Percentiles rank a stretch among this genome's conserved stretches.
These are phyloP conservation scores for Balansia obtecta DNA, from an alignment of 2,329 filamentous ascomycete genomes.

Conservation along the genomic window DNA sequence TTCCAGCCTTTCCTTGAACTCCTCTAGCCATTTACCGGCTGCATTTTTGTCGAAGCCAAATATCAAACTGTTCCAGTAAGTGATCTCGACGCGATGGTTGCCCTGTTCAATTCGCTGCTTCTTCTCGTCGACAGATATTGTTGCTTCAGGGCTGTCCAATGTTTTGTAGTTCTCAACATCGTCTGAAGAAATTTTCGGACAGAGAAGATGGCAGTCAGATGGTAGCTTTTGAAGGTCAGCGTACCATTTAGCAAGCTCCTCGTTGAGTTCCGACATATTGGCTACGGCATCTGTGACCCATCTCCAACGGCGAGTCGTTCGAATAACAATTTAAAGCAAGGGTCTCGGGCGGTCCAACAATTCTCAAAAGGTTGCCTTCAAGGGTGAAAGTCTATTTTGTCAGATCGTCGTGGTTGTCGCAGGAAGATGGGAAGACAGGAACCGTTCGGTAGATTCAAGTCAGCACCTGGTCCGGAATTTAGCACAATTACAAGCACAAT, in stretches of 20 bases:
- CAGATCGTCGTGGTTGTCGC: background rate
- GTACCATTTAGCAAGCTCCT: slow-evolving; percentile 31
- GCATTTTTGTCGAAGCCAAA: slow-evolving; percentile 53
- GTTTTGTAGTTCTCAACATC: slow-evolving; percentile 48
- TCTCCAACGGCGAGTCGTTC: background rate
- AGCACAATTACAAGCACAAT: background rate
- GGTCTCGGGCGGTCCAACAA: background rate
- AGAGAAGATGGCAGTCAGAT: slow-evolving; percentile 50
- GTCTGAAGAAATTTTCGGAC: slow-evolving; percentile 49
- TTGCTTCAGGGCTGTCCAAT: slow-evolving; percentile 35
- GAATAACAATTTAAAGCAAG: background rate
- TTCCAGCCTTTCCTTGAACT: slow-evolving; percentile 46
- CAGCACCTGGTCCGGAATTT: background rate
- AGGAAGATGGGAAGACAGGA: background rate
- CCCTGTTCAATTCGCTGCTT: slow-evolving; percentile 40
- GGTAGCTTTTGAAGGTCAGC: slow-evolving; percentile 31
- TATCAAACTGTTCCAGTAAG: slow-evolving; percentile 56
- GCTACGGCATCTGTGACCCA: slow-evolving; percentile 1
- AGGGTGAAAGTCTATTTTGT: background rate
- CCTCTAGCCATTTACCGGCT: slow-evolving; percentile 44
- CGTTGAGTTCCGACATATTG: slow-evolving; percentile 26
- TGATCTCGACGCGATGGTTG: slow-evolving; percentile 43
- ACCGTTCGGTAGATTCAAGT: background rate
- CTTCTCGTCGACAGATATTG: slow-evolving; percentile 39
- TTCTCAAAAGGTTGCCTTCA: background rate